phyloP scores from a whole-genome alignment of 345 rosid genomes.

The Ceriops zippeliana region DNA sequence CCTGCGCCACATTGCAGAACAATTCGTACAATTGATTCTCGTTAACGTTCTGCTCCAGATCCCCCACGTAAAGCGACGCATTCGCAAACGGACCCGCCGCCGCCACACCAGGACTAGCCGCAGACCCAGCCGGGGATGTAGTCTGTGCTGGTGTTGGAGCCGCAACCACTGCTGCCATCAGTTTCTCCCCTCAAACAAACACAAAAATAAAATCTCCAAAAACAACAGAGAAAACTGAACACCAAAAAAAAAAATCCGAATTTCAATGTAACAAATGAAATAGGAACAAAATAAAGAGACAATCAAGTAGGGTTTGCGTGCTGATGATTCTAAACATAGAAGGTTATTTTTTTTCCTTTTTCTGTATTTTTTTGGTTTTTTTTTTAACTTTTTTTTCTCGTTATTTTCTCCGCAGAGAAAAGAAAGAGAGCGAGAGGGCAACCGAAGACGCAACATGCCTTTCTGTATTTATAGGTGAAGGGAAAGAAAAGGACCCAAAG shows the following conservation, averaged over 20 bases:
- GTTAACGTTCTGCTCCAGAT: conserved; percentile 50
- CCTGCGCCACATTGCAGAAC: conserved; percentile 47
- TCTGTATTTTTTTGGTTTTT: not conserved
- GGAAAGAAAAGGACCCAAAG: conserved; percentile 4
- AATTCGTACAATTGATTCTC: conserved; percentile 53
- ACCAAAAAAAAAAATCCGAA: too few relatives aligned
- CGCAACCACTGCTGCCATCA: conserved; percentile 31
- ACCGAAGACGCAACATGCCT: not conserved
- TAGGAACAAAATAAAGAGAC: not conserved
- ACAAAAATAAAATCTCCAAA: conserved; percentile 3
- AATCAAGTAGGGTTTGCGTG: conserved; percentile 1
- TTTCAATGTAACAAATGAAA: too few relatives aligned
- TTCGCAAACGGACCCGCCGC: conserved; percentile 24
- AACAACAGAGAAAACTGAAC: too few relatives aligned
- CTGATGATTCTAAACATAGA: conserved; percentile 9
- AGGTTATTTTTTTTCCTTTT: not conserved
- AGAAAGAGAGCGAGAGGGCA: conserved; percentile 9
- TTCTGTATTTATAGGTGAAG: conserved; percentile 14
- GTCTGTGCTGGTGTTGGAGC: conserved; percentile 1
- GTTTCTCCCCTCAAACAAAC: conserved; percentile 8
- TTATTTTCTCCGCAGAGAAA: not conserved
- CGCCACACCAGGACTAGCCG: not conserved
- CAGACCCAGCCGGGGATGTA: not conserved
- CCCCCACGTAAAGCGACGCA: conserved; percentile 61
- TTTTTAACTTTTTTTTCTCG: not conserved